These are phyloP conservation scores for Primulina eburnea DNA, from an alignment of 257 asterid genomes.

Conservation along the genomic window DNA sequence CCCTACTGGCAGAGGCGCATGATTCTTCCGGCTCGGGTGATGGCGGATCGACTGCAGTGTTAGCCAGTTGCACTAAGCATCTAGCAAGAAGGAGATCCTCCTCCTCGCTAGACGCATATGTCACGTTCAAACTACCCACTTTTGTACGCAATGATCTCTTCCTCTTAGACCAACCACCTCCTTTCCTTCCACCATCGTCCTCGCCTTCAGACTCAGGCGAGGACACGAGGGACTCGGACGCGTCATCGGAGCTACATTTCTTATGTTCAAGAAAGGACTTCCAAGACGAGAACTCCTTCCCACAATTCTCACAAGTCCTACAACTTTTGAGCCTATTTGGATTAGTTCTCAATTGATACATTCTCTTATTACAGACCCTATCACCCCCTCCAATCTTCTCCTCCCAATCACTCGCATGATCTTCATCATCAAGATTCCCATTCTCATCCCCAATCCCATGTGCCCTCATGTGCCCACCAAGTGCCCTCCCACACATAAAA, in stretches of 20 bases:
- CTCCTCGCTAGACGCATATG: constrained; percentile 46
- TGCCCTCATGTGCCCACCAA: constrained; percentile 97
- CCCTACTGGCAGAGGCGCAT: constrained; percentile 69
- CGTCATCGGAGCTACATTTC: constrained; percentile 72
- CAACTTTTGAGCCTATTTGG: constrained; percentile 76
- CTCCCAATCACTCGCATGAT: constrained; percentile 76
- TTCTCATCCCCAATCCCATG: constrained; percentile 79
- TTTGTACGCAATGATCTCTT: constrained; percentile 74
- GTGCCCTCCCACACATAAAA: constrained; percentile 90
- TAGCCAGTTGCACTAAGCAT: constrained; percentile 71
- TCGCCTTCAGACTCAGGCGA: constrained; percentile 55
- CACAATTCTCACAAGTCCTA: constrained; percentile 77
- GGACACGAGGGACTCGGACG: constrained; percentile 60
- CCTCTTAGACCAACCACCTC: constrained; percentile 66
- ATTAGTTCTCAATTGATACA: constrained; percentile 80
- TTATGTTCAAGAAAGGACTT: constrained; percentile 94
- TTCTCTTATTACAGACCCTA: constrained; percentile 44
- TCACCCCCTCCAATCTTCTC: constrained; percentile 44
- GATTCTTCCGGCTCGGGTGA: constrained; percentile 63
- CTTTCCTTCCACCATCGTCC: constrained; percentile 31
- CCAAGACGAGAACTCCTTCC: constrained; percentile 86
- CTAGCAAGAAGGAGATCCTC: constrained; percentile 77
- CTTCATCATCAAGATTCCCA: constrained; percentile 48
- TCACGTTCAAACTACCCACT: constrained; percentile 40
- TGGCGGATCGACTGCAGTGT: constrained; percentile 45